Base-by-base conservation (phyloP, 2,329 filamentous ascomycete genomes). In the Aspergillus japonicus region DNA sequence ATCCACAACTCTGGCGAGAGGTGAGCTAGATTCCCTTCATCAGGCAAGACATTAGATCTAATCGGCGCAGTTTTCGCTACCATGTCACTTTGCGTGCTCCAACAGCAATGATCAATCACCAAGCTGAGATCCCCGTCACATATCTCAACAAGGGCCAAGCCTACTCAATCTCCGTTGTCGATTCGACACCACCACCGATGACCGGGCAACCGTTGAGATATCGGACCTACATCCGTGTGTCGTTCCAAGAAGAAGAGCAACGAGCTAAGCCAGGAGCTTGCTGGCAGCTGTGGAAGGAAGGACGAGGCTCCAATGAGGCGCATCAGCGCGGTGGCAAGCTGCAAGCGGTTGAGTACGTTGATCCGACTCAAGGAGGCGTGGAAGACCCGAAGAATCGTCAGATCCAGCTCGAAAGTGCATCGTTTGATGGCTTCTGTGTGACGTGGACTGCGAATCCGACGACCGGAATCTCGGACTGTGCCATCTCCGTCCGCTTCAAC, bases 111-210 rank as follows among this genome's bases (percentile, higher is more conserved):
- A 89, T 74, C 24, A 96, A 90, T 74, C 88, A 92, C 62, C 78
- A 87, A 1, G 90, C 96, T 61, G 94, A 98, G 74, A 96, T 98
- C 24, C 95, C 95, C 0, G 87, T 98, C n/a, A 97, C 94, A 0
- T 99, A 99, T 73, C 84, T 99, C 19, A 99, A 99, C 80, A 98
- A 98, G 77, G 93, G 94, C 24, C 94, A 98, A 73, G 91, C 92
- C 16, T 99, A 99, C 74, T 90, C 91, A 0, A 81, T 99, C 19
- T 90, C 90, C 2, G 85, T 99, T 29, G 81, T 90, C 50, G 95
- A 99, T 71, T 95, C 90, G 0, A 81, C 82, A 5, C 85, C 89
- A 1, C 80, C 83, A 1, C 77, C 88, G 4, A 82, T 85, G 2
- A 78, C 84, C 35, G 74, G 80, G 0, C 83, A 83, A 4, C 87